phyloP scores from a whole-genome alignment of 2,329 filamentous ascomycete genomes.

The Bipolaris sorokiniana region DNA sequence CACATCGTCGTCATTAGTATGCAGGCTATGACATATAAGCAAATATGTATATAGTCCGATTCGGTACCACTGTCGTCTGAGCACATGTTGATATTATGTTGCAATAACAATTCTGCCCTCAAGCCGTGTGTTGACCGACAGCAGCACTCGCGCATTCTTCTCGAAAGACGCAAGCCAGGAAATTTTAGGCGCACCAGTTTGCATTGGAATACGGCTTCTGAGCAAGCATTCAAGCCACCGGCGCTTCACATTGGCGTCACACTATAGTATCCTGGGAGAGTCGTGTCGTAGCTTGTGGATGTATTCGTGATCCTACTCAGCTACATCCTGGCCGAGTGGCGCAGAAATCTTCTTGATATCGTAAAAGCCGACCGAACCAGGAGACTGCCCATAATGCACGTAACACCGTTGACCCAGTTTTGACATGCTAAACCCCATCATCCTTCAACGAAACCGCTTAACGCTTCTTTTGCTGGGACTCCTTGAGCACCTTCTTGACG shows the following conservation, averaged over 20 bases:
- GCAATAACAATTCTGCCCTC: neutral
- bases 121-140: neutral
- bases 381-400: slow-evolving; percentile 51
- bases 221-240: slow-evolving; percentile 4
- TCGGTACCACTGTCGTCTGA: neutral
- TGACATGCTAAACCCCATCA: slow-evolving; percentile 42
- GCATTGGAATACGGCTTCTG: slow-evolving; percentile 4
- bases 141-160: neutral
- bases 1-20: neutral
- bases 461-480: slow-evolving; percentile 80
- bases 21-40: neutral
- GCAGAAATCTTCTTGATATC: slow-evolving; percentile 48
- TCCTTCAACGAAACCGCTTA: slow-evolving; percentile 41
- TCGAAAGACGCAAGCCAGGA: neutral
- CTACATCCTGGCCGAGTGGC: slow-evolving; percentile 42
- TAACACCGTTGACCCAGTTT: slow-evolving; percentile 51
- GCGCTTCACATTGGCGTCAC: slow-evolving; percentile 3
- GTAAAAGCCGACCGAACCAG: slow-evolving; percentile 48
- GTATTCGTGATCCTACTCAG: slow-evolving; percentile 46
- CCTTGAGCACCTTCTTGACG: slow-evolving; percentile 99
- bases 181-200: slow-evolving; percentile 1
- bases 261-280: slow-evolving; percentile 5
- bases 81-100: neutral
- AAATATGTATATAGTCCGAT: neutral
- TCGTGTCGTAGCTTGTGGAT: slow-evolving; percentile 38